Percentiles rank a stretch among this genome's conserved stretches.
These are phyloP conservation scores for Globisporangium perplexum DNA, from an alignment of 352 stramenopile species.

Conservation along the genomic window DNA sequence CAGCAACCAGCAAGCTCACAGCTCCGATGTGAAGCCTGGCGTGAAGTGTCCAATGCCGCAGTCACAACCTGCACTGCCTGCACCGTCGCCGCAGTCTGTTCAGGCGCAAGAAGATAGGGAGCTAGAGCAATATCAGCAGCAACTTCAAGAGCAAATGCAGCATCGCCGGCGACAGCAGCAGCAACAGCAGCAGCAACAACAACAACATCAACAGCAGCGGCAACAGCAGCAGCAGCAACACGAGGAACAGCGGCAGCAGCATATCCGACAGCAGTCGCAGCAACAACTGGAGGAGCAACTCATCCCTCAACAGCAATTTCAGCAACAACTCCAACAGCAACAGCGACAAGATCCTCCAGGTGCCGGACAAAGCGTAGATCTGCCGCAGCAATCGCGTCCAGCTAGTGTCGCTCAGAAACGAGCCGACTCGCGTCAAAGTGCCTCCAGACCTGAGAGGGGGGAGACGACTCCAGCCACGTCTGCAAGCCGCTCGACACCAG, in stretches of 20 bases:
- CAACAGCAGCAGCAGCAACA: background rate
- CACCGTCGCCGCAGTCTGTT: background rate
- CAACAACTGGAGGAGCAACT: background rate
- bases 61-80: background rate
- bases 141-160: background rate
- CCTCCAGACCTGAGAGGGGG: background rate
- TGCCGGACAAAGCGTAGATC: background rate
- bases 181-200: slow-evolving; percentile 6
- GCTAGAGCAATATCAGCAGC: background rate
- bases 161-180: background rate
- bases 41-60: background rate
- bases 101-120: background rate
- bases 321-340: background rate
- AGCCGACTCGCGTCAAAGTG: background rate
- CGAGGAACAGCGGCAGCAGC: slow-evolving; percentile 9
- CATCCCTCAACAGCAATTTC: too few species aligned
- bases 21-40: slow-evolving; percentile 5
- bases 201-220: slow-evolving; percentile 8
- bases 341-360: background rate
- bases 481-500: background rate
- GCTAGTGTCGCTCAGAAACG: background rate
- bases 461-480: background rate
- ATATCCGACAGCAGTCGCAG: background rate
- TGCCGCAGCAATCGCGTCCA: background rate
- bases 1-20: background rate